Evolutionary conservation across 352 stramenopile species (phyloP), one percentile per base, ranked within the genome.

Genomic region (Phytopythium helicoides): DNA sequence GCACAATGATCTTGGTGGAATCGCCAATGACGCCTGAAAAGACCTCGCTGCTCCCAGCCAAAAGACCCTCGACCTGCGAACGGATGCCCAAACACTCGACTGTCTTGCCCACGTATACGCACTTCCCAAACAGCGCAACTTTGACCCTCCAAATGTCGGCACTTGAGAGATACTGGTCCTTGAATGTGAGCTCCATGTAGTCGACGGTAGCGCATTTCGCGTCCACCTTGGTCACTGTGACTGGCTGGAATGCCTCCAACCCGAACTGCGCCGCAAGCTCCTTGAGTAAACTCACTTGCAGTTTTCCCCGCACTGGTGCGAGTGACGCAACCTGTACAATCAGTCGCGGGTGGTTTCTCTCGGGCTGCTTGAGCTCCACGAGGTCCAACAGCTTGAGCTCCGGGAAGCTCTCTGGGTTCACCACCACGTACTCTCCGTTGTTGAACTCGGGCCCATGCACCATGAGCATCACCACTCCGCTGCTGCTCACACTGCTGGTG

Each of bases 1-100:
- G 84, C 12, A 96, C 97, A 19, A 97, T 98, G 39, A 99, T 92
- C 66, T 98, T 99, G 6, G 97, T 99, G 22, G 94, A 76, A 19
- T 96, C 83, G 26, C 90, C 95, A 47, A 99, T 90, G 36, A 99
- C 84, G 14, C 96, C 97, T 31, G 86, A 98, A 40, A 84, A 57
- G 1, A 97, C 70, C 2, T 77, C 70, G 31, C 81, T 66, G 31
- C 77, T 76, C 33, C 78, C 78, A 1, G 81, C 70, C 35, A 96
- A 66, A 16, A 97, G 68, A 36, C 97, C 94, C 44, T 98, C 92
- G 51, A 98, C 92, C 47, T 95, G 78, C 2, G 86, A 92, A 39
- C 92, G 87, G 26, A 97, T 87, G n/a, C 78, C 71, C 5, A 89
- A 68, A 33, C 66, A 71, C 42, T 72, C 76, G 34, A 93, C 66